Conservation (phyloP, 169 alveolate species). For the Eimeria tenella region DNA sequence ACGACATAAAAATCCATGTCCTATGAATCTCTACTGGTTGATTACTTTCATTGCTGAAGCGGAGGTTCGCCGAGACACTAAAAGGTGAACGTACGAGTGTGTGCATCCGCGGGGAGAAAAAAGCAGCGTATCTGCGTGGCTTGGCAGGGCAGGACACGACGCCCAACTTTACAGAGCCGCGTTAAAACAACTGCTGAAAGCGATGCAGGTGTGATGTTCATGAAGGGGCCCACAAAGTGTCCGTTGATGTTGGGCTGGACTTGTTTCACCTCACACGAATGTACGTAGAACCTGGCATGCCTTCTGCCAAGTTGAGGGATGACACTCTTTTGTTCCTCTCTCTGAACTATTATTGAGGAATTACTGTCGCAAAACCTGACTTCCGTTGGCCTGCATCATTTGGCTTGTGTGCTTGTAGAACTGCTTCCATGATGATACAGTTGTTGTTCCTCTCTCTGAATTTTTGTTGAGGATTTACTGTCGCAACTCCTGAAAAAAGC, state of each 20-base stretch:
- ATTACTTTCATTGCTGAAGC: slow-evolving; percentile 40
- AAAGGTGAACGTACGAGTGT: neutral
- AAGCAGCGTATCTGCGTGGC: slow-evolving; percentile 71
- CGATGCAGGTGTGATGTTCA: slow-evolving; percentile 24
- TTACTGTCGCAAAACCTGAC: slow-evolving; percentile 59
- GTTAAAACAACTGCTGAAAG: slow-evolving; percentile 67
- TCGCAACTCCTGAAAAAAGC: slow-evolving; percentile 17
- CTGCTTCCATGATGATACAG: neutral
- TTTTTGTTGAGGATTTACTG: slow-evolving; percentile 17
- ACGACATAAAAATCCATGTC: slow-evolving; percentile 46
- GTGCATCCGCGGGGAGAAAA: neutral
- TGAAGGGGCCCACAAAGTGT: neutral
- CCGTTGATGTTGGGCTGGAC: slow-evolving; percentile 8
- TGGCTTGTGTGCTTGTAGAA: neutral
- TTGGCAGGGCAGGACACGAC: neutral
- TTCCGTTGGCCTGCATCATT: neutral
- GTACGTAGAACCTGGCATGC: too few species aligned
- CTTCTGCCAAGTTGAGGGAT: neutral
- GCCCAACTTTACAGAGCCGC: neutral
- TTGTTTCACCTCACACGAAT: slow-evolving; percentile 10
- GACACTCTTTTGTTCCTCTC: slow-evolving; percentile 63
- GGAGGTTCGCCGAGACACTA: slow-evolving; percentile 13
- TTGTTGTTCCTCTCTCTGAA: slow-evolving; percentile 58
- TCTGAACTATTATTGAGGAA: slow-evolving; percentile 29
- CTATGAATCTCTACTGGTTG: neutral